These are phyloP conservation scores for Hirsutella rhossiliensis DNA, from an alignment of 2,329 filamentous ascomycete species.

Conservation along the genomic window DNA sequence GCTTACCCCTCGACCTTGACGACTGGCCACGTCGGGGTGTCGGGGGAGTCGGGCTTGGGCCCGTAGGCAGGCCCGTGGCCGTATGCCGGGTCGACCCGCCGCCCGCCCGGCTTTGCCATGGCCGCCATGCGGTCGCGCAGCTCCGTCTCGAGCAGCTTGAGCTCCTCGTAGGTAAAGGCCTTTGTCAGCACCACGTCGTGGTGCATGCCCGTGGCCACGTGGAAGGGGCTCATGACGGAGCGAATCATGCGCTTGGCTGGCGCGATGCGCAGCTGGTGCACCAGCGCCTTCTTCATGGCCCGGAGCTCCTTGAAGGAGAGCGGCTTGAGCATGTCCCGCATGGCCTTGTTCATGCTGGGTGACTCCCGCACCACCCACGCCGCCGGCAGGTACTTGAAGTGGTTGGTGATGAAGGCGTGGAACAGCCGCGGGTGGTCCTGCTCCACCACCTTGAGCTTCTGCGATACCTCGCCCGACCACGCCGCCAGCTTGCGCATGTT, in stretches of 20 bases:
- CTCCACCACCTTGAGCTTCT: constrained; percentile 24
- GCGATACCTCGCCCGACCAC: constrained; percentile 35
- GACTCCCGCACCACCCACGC: constrained; percentile 12
- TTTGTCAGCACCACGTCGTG: neutral
- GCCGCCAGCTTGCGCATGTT: constrained; percentile 33
- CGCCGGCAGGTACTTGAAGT: constrained; percentile 15
- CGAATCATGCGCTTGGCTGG: neutral
- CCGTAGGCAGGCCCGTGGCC: too few relatives aligned
- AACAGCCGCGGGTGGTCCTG: constrained; percentile 26
- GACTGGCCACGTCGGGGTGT: too few relatives aligned
- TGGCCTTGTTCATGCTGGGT: constrained; percentile 14
- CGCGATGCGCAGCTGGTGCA: constrained; percentile 6
- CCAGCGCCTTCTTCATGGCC: constrained; percentile 10
- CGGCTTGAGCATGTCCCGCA: constrained; percentile 15
- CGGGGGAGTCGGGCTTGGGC: too few relatives aligned
- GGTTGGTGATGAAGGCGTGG: constrained; percentile 24
- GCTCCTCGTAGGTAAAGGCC: constrained; percentile 1
- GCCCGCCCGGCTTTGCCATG: neutral
- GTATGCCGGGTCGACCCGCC: neutral
- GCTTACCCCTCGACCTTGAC: too few relatives aligned
- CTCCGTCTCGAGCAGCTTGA: constrained; percentile 2
- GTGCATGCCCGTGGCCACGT: neutral
- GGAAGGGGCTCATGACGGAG: constrained; percentile 3
- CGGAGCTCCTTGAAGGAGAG: constrained; percentile 18
- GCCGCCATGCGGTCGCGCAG: neutral